Base-by-base conservation (phyloP, 2,329 filamentous ascomycete species). In the Aspergillus brasiliensis region DNA sequence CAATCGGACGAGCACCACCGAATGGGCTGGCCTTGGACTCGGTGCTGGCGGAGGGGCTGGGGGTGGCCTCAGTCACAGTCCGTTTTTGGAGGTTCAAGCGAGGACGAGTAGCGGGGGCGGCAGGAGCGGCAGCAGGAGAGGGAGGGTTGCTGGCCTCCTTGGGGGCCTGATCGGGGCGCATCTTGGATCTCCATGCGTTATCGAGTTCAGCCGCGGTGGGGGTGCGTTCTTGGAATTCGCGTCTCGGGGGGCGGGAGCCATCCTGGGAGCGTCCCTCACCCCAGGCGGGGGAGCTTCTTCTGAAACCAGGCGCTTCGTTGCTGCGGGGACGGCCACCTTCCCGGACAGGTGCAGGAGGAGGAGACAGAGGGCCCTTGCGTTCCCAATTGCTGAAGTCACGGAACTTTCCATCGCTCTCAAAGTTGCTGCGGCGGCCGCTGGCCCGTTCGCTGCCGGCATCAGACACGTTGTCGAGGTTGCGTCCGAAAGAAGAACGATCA, bases 341-440 rank as follows among this genome's bases (percentile, higher is more conserved):
- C 62, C 86, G 76, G 56, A 72, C 76, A 28, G 80, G 75, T 23
- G 84, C 54, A 82, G 82, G 67, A 80, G 82, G 78, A 21, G 94
- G 91, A 44, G 94, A 91, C 58, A 98, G 83, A 38, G 95, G 95
- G 11, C 95, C 95, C 74, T 91, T 95, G 69, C 95, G 91, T 79
- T 97, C 94, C 95, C 95, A 99, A 77, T 92, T 96, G 67, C 86
- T 85, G 66, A 95, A 90, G 74, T 96, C 91, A 59, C 91, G 88
- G 58, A 87, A 79, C 75, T 91, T 93, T 67, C 89, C 89, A 74
- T 94, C 91, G 55, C 82, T 81, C 64, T 86, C 86, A 54, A 86
- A 86, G 66, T 90, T 89, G 66, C 90, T 88, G 67, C 87, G 82
- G 49, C 78, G 82, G 46, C 78, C 81, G 65, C 87, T 81, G 64